Evolutionary conservation across 2,329 filamentous ascomycete species (phyloP), one percentile per base, ranked within the genome.

Genomic region (Fusarium torreyae): DNA sequence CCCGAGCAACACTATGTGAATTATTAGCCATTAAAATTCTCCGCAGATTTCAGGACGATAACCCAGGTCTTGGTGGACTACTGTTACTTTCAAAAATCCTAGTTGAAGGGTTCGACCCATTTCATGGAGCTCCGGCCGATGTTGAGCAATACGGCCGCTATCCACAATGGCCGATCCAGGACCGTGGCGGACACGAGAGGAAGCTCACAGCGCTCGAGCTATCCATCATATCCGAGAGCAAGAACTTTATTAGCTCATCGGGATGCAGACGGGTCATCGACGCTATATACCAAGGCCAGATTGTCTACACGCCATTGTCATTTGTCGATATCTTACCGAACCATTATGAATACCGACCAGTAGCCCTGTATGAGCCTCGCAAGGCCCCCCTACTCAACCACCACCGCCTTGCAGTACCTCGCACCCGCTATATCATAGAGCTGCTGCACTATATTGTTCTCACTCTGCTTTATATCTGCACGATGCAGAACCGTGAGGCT

Each of bases 311-410:
- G 0, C 90, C 90, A 0, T 86, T 87, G 0, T 86, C 87, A 0
- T 92, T 91, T 69, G 85, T 92, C 66, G 90, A 92, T 73, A 91
- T 93, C 39, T 80, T 93, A 3, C 90, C 91, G 0, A 90, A 92
- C 73, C 88, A 91, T 71, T 92, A 92, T 81, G 91, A 92, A 76
- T 84, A 89, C 69, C 88, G 89, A 52, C 89, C 89, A 0, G 89
- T 92, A 34, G 88, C 88, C 3, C 78, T 92, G 0, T 92, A 92
- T 73, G 87, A 92, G 71, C 90, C 90, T 2, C 80, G 87, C 14
- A 85, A 86, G 60, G 89, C 89, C 3, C 87, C 88, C 1, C 72
- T 91, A 4, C 81, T 93, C 15, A 92, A 92, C 65, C 91, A 93
- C 63, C 90, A 90, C 69, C 88, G 91, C 3, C 83, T 92, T 14